phyloP scores from a whole-genome alignment of 345 rosid genomes.

The Turritis glabra region DNA sequence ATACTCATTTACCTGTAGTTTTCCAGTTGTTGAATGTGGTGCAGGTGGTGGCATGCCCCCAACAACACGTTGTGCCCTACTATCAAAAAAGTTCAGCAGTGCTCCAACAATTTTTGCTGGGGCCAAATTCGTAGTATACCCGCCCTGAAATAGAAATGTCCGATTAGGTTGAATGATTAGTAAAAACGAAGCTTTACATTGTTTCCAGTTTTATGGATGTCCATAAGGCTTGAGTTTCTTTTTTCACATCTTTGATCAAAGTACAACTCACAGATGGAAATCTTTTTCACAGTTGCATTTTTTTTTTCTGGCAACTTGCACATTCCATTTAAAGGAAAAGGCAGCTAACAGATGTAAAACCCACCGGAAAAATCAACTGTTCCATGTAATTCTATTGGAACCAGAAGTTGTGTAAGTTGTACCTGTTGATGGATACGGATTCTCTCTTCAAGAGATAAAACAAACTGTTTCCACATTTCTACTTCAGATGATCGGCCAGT shows the following conservation, averaged over 20 bases:
- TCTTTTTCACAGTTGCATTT: not conserved
- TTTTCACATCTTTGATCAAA: not conserved
- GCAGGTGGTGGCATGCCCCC: slow-evolving; percentile 62
- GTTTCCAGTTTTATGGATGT: slow-evolving; percentile 1
- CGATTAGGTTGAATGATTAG: slow-evolving; percentile 11
- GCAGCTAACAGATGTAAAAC: not conserved
- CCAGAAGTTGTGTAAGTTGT: slow-evolving; percentile 24
- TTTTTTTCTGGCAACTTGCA: not conserved
- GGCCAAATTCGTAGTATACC: slow-evolving; percentile 56
- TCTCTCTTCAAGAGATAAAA: slow-evolving; percentile 66
- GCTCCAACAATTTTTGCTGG: slow-evolving; percentile 59
- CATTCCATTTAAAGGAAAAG: slow-evolving; percentile 10
- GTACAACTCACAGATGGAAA: not conserved
- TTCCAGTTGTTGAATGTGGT: slow-evolving; percentile 48
- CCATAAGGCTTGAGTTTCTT: not conserved
- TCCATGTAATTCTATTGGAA: not conserved
- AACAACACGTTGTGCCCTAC: slow-evolving; percentile 71
- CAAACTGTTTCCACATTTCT: slow-evolving; percentile 60
- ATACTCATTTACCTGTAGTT: slow-evolving; percentile 42
- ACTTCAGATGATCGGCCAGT: slow-evolving; percentile 53
- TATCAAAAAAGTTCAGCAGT: slow-evolving; percentile 61
- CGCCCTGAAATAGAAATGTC: slow-evolving; percentile 53
- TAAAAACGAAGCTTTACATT: not conserved
- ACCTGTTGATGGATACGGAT: slow-evolving; percentile 73
- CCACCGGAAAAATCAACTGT: slow-evolving; percentile 5